Evolutionary conservation across 176 grass and related monocot species (phyloP).

Genomic region (Saccharum officinarum): DNA sequence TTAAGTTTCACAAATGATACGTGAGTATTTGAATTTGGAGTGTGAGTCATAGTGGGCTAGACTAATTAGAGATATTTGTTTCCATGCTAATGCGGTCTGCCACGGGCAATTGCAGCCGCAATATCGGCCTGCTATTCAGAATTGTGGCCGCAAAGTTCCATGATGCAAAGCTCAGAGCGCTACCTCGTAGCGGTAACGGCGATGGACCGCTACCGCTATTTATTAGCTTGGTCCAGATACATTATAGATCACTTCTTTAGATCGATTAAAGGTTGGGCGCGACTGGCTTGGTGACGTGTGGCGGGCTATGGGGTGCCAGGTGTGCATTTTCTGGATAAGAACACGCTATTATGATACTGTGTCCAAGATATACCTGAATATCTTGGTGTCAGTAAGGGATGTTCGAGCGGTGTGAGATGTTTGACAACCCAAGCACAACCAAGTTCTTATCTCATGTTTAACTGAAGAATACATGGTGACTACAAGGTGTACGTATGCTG

Average conservation of each 20-base stretch:
- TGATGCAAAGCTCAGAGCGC: too few relatives aligned
- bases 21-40: too few relatives aligned
- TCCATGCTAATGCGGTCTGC: too few relatives aligned
- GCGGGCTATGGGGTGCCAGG: background rate
- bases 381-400: background rate
- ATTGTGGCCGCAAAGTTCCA: too few relatives aligned
- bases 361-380: background rate
- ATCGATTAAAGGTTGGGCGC: background rate
- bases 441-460: conserved; percentile 9
- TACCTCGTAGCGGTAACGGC: too few relatives aligned
- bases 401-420: background rate
- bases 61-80: too few relatives aligned
- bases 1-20: too few relatives aligned
- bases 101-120: too few relatives aligned
- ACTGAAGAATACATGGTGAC: too few relatives aligned
- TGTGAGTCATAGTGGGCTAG: too few relatives aligned
- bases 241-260: background rate
- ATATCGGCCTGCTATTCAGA: too few relatives aligned
- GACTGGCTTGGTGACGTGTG: background rate
- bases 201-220: too few relatives aligned
- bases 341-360: background rate
- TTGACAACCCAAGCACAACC: background rate
- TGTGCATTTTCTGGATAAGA: background rate
- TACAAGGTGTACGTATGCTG: background rate
- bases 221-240: background rate